A percentile compares a stretch with the other conserved stretches of the same genome.
Conservation (phyloP, 805 yeast species). For the Candida railenensis region DNA sequence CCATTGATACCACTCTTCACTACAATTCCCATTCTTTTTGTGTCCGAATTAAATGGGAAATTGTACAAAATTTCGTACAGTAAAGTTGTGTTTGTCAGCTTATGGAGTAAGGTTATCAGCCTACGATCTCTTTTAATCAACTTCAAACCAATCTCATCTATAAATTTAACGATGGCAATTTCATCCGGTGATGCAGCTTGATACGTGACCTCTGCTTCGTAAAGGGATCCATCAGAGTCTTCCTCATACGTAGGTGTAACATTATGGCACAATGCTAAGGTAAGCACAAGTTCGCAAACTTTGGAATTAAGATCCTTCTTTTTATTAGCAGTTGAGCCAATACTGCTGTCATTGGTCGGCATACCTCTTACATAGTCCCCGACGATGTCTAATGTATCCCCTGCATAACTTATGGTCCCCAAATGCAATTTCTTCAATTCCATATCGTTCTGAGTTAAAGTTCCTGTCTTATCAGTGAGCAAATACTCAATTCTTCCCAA, state of each 20-base stretch:
- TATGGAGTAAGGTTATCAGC: conserved; percentile 66
- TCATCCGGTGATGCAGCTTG: conserved; percentile 99
- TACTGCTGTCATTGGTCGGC: conserved; percentile 9
- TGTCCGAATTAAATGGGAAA: conserved; percentile 94
- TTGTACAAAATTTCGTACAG: conserved; percentile 71
- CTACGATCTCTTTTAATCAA: conserved; percentile 80
- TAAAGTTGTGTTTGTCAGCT: conserved; percentile 48
- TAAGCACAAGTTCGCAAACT: conserved; percentile 76
- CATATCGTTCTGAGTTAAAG: conserved; percentile 97
- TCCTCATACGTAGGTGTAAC: conserved; percentile 83
- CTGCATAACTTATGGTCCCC: conserved; percentile 89
- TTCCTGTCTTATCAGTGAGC: conserved; percentile 93
- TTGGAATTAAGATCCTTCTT: conserved; percentile 67
- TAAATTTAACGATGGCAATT: conserved; percentile 91
- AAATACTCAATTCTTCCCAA: conserved; percentile 93
- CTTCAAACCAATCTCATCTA: conserved; percentile 81
- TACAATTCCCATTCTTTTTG: conserved; percentile 94
- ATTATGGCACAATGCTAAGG: conserved; percentile 93
- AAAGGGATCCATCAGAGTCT: conserved; percentile 36
- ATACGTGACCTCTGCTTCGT: conserved; percentile 47
- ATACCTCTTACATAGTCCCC: conserved; percentile 52
- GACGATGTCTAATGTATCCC: conserved; percentile 90
- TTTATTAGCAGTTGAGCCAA: conserved; percentile 30
- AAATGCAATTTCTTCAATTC: conserved; percentile 89
- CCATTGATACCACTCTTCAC: conserved; percentile 60